Evolutionary conservation across 2,329 filamentous ascomycete species (phyloP).

Genomic region (Dothideomycetes sp.): DNA sequence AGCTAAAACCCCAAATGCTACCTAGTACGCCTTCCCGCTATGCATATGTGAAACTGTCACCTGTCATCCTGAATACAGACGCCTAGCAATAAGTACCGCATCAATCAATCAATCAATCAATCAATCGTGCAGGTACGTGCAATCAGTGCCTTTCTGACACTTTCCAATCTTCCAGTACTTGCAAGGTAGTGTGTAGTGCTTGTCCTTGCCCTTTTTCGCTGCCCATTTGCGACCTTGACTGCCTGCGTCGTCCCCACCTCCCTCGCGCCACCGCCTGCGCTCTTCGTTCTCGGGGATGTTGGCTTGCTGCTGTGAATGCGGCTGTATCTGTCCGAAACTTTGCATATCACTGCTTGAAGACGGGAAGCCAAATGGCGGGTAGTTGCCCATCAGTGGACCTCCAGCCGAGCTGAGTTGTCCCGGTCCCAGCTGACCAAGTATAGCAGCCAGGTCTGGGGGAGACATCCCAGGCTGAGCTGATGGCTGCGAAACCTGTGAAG

Average conservation of each 20-base stretch:
- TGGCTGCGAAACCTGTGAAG: neutral
- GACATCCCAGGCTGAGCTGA: neutral
- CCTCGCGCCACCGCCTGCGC: conserved; percentile 25
- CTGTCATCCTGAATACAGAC: no score
- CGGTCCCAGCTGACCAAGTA: conserved; percentile 9
- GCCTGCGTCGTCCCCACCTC: conserved; percentile 13
- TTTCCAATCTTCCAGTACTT: conserved; percentile 43
- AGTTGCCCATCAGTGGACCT: conserved; percentile 8
- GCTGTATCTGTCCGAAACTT: conserved; percentile 9
- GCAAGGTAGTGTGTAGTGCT: conserved; percentile 29
- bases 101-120: no score
- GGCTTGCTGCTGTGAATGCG: conserved; percentile 12
- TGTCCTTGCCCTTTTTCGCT: conserved; percentile 13
- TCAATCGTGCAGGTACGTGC: conserved; percentile 25
- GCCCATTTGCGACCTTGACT: conserved; percentile 7
- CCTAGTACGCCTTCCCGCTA: no score
- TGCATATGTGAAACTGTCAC: no score
- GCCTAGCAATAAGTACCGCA: no score
- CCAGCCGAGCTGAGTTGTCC: conserved; percentile 9
- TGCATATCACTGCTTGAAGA: conserved; percentile 3
- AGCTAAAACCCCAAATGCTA: no score
- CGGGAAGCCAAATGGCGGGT: conserved; percentile 6
- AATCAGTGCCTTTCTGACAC: conserved; percentile 42
- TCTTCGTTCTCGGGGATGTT: conserved; percentile 19
- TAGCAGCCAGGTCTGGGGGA: conserved; percentile 8